Base-by-base conservation (phyloP, 805 yeast species). In the Ogataea methanolica region DNA sequence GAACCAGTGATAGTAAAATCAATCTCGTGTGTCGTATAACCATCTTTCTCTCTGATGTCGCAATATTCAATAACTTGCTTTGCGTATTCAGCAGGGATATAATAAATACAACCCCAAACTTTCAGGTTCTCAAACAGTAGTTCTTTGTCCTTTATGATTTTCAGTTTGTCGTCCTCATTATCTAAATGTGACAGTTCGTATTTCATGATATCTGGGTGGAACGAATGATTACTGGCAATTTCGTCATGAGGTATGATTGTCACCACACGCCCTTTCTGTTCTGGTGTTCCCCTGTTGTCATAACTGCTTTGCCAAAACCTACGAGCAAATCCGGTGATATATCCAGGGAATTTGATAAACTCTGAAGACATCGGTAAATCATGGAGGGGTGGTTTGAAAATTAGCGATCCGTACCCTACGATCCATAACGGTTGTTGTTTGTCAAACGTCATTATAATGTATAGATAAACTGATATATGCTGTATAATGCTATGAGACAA, bases 251-350 rank as follows among this genome's bases (percentile, higher is more conserved):
- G 78, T 1, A 91, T 72, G 41, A 91, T 69, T 0, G 97, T 91
- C 9, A 79, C 96, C 1, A 91, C 97, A 33, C 97, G 67, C 0
- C 98, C 98, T 1, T 96, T 96, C n/a, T 68, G 62, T 47, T 79
- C 87, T 0, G 88, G 89, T 0, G 95, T 85, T 1, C 97, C 97
- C 45, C 97, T 69, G 64, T 92, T 96, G 63, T 91, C 97, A 22
- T 83, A 80, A 11, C 94, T 84, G 34, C 88, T 78, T 65, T 91
- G 97, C 97, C 97, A 91, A 61, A 91, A 91, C 40, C 96, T 69
- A 19, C 98, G 74, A 1, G 83, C 79, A 55, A 72, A 89, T 2
- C 97, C 97, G 44, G 73, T 72, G 22, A 91, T 72, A 41, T 82
- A 78, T 0, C 97, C 97, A 0, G 89, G 82, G 9, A 86, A 63